phyloP scores from a whole-genome alignment of 164 flowering plant genomes.

The Vitis riparia region DNA sequence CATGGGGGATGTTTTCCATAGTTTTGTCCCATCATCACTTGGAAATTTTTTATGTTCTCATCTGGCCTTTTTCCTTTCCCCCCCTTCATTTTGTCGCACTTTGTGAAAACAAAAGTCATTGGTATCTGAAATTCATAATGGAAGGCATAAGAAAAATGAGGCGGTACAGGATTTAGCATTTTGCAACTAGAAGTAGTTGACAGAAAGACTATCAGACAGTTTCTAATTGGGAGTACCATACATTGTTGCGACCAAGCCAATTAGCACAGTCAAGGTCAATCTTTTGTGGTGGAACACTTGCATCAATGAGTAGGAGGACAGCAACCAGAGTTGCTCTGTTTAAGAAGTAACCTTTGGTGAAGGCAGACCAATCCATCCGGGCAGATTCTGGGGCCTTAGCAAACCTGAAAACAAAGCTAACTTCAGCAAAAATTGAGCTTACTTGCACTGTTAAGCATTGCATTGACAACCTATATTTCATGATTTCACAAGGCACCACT shows the following conservation, averaged over 20 bases:
- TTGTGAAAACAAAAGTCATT: conserved; percentile 88
- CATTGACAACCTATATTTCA: background rate
- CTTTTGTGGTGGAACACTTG: conserved; percentile 89
- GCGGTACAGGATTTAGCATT: background rate
- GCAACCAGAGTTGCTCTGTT: conserved; percentile 77
- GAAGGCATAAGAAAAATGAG: background rate
- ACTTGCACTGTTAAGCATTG: background rate
- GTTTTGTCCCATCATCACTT: conserved; percentile 30
- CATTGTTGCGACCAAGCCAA: conserved; percentile 97
- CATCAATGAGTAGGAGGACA: conserved; percentile 84
- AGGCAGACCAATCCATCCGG: conserved; percentile 84
- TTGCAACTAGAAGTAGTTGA: background rate
- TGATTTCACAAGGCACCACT: background rate
- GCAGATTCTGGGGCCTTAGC: conserved; percentile 87
- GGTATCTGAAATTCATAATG: conserved; percentile 56
- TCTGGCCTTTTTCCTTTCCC: conserved; percentile 64
- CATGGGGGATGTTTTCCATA: conserved; percentile 63
- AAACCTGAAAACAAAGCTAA: conserved; percentile 50
- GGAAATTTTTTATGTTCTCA: conserved; percentile 38
- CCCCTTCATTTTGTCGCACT: conserved; percentile 81
- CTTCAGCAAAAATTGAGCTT: background rate
- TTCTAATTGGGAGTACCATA: conserved; percentile 18
- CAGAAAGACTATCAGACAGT: no score
- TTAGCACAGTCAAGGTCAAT: conserved; percentile 95
- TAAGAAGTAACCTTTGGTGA: conserved; percentile 91